Percentiles rank a stretch among this genome's conserved stretches.
Conservation (phyloP, 257 asterid genomes). For the Nicotiana benthamiana region DNA sequence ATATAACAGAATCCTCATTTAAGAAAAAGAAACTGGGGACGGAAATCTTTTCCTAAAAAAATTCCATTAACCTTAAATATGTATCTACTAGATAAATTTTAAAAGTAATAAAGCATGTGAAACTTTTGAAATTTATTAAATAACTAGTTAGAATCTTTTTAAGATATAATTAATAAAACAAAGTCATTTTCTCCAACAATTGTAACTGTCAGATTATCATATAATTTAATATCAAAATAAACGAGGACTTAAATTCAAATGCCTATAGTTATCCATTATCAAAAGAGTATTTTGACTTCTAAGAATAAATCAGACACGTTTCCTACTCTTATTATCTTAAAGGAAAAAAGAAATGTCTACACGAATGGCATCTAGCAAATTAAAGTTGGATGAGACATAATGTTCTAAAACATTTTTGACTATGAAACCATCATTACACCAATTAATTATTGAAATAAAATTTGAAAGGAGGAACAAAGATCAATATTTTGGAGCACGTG, state of each 20-base stretch:
- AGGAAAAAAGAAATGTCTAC: background rate
- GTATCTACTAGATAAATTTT: no score
- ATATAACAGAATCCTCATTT: background rate
- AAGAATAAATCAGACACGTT: no score
- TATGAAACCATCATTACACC: conserved; percentile 33
- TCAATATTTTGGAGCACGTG: conserved; percentile 35
- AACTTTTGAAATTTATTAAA: no score
- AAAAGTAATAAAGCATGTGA: no score
- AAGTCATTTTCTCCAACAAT: no score
- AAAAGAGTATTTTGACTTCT: no score
- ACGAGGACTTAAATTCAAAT: no score
- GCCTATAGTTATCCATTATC: no score
- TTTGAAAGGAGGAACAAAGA: conserved; percentile 6
- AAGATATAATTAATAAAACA: no score
- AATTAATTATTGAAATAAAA: conserved; percentile 54
- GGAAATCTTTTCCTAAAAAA: background rate
- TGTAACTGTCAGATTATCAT: no score
- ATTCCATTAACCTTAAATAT: no score
- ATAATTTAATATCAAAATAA: no score
- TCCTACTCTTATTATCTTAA: background rate
- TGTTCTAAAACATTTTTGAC: conserved; percentile 19
- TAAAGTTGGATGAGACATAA: background rate
- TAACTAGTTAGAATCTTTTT: background rate
- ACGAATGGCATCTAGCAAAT: background rate
- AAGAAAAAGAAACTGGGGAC: background rate